Evolutionary conservation across 2,329 filamentous ascomycete species (phyloP), one percentile per base, ranked within the genome.

Genomic region (Ascochyta clinopodiicola): DNA sequence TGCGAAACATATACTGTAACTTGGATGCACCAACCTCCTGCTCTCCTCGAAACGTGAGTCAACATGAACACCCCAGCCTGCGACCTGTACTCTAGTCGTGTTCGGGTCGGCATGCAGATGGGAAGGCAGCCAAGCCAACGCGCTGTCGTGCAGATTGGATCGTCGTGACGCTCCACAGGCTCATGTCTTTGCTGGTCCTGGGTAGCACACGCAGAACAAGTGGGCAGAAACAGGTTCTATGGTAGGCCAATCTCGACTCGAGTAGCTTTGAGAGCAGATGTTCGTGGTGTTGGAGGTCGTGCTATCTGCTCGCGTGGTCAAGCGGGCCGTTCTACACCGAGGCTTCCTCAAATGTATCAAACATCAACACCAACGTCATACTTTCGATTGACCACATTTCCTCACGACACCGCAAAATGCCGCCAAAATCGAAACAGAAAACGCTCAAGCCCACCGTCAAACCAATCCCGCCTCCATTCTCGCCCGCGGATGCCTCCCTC

Each of bases 401-500:
- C 29, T 31, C 44, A 9, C 22, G 15, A 21, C 38, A 13, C 34
- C 9, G 29, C 35, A 54, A 34, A 29, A 68, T 67, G 64, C 57
- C 66, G 7, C 63, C 66, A 6, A 66, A 66, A 58, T 29, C 57
- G 21, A 60, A 58, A 40, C 60, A 66, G 40, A 62, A 64, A 44
- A 51, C 57, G 9, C 39, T 48, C n/a, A 64, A 63, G 56, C 7
- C 57, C 10, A 29, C 59, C 15, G 56, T 54, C 21, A 55, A 55
- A 36, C 34, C 58, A 9, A 44, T 56, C 7, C 60, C 34, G 44
- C 62, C 47, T 36, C 48, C 42, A 2, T 56, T 56, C 49, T 70
- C 40, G 63, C 80, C 80, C 56, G 86, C 86, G 0, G 85, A 90
- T 0, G 74, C 84, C 44, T 80, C 82, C 29, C 83, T 96, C 49